Base-by-base conservation (phyloP, 441 rosid genomes). In the Arabidopsis lyrata region DNA sequence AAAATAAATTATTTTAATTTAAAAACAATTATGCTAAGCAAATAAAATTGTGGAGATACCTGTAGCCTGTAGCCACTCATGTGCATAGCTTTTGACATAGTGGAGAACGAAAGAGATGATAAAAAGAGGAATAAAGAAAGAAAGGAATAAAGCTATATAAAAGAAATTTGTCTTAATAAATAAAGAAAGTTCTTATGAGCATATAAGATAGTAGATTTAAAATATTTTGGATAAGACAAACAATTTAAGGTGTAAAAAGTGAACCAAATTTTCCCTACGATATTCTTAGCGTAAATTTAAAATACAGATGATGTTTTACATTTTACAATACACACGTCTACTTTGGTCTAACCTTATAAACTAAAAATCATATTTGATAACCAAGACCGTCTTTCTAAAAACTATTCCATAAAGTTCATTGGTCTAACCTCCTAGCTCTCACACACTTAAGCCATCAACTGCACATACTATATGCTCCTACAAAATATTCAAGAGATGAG, bases 31-130 rank as follows among this genome's bases (percentile, higher is more conserved):
- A 42, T 62, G 18, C 62, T 41, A 15, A 7, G 27, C 16, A 4
- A 64, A 45, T 35, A 20, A 63, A 63, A 14, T 20, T 42, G 27
- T 14, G 11, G 20, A 41, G 16, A 39, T 14, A 53, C 36, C 35
- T 53, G 5, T 16, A 31, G 2, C 15, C 66, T 60, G 20, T 4
- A 56, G 52, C 50, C 77, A 24, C 42, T 47, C 50, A 22, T 65
- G 11, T 16, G 39, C 45, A 34, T 2, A 56, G 65, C 71, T 63
- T 73, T 73, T 24, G 9, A 56, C 27, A 12, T 18, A 9, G 71
- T 73, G 77, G 66, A 45, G 5, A 27, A 73, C 29, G 41, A 65
- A 27, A 57, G 66, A 36, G 15, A 45, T 34, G 42, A 65, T 34
- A 55, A 47, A 73, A 56, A 5, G 32, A 45, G 5, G n/a, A 34